Percentiles rank a stretch among this genome's conserved stretches.
phyloP scores from a whole-genome alignment of 352 stramenopile species.

The Plasmopara halstedii region DNA sequence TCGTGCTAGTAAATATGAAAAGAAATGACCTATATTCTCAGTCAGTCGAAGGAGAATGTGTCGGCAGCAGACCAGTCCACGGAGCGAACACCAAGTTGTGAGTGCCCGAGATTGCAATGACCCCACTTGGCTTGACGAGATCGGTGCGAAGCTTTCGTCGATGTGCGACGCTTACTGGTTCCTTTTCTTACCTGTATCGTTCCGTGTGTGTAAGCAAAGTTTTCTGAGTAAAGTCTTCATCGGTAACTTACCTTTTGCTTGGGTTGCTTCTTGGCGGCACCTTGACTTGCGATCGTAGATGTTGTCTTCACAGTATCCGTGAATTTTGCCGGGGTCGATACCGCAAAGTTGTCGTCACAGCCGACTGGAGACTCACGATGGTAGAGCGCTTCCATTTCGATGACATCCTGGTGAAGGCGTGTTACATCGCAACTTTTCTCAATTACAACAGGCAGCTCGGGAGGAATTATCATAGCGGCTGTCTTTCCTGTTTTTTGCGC shows the following conservation, averaged over 20 bases:
- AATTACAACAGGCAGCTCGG: neutral
- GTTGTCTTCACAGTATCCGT: neutral
- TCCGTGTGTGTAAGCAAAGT: conserved; percentile 1
- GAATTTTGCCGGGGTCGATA: neutral
- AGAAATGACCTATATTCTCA: neutral
- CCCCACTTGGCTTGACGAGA: conserved; percentile 12
- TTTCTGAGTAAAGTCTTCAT: neutral
- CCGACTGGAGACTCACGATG: conserved; percentile 12
- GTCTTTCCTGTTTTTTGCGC: conserved; percentile 19
- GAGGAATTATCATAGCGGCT: neutral
- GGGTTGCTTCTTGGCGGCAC: conserved; percentile 1
- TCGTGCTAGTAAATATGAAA: conserved; percentile 5
- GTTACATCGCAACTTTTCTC: neutral
- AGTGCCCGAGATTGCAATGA: conserved; percentile 13
- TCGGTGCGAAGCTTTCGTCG: conserved; percentile 11
- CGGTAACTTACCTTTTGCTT: conserved; percentile 14
- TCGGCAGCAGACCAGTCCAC: conserved; percentile 32
- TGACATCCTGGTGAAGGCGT: conserved; percentile 3
- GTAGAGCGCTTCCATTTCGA: conserved; percentile 5
- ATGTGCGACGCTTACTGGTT: conserved; percentile 10
- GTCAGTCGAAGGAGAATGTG: conserved; percentile 36
- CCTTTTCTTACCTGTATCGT: conserved; percentile 11
- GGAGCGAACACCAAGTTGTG: conserved; percentile 8
- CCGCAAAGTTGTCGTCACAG: conserved; percentile 14
- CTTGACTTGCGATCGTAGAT: conserved; percentile 3